Conservation (phyloP, 2,329 filamentous ascomycete genomes). For the Colletotrichum gigasporum region DNA sequence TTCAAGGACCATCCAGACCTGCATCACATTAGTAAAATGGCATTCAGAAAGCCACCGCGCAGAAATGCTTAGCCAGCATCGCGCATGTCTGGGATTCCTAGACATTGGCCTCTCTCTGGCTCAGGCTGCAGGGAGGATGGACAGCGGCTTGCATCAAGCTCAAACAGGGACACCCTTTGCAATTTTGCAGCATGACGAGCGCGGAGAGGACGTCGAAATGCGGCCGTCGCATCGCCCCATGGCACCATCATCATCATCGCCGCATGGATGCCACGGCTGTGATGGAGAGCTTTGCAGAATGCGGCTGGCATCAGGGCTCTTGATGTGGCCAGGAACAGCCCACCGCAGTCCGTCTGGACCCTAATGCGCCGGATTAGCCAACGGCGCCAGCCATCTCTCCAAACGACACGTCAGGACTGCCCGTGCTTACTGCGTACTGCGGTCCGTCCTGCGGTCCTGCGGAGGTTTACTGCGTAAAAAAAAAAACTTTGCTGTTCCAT, state of each 20-base stretch:
- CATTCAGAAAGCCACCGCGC: neutral
- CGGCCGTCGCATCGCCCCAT: slow-evolving; percentile 4
- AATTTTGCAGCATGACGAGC: slow-evolving; percentile 5
- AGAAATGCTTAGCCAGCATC: neutral
- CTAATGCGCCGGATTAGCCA: neutral
- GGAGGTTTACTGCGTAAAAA: no score
- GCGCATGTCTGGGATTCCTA: slow-evolving; percentile 9
- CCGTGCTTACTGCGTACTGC: no score
- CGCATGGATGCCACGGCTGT: neutral
- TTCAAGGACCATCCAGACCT: neutral
- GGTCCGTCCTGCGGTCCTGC: no score
- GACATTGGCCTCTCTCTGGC: neutral
- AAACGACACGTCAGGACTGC: neutral
- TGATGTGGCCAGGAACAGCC: neutral
- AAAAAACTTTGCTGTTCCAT: no score
- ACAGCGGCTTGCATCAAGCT: slow-evolving; percentile 4
- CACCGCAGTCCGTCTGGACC: neutral
- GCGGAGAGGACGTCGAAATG: neutral
- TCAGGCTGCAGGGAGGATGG: slow-evolving; percentile 1
- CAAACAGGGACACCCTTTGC: slow-evolving; percentile 21
- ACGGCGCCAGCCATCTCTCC: neutral
- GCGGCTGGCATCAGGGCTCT: neutral
- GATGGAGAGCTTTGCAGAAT: neutral
- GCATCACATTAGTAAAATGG: neutral
- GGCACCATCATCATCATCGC: neutral